Conservation (phyloP, 139 green algal species). For the Micromonas pusilla region DNA sequence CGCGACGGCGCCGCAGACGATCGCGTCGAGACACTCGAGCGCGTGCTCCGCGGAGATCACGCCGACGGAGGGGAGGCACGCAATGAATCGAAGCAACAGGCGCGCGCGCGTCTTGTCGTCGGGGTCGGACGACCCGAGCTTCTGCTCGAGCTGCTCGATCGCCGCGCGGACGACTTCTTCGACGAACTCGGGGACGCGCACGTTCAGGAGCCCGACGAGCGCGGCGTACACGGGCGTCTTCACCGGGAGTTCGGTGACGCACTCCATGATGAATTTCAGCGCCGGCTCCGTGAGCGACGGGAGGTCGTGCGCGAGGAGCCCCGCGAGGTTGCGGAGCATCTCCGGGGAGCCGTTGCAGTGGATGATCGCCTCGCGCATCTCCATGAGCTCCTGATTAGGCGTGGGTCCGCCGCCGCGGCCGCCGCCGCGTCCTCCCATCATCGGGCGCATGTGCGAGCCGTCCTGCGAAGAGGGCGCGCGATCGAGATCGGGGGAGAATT, state of each 20-base stretch:
- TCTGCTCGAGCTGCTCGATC: constrained; percentile 23
- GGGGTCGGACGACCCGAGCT: not conserved
- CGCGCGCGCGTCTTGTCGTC: not conserved
- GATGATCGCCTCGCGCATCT: constrained; percentile 21
- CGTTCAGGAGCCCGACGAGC: constrained; percentile 50
- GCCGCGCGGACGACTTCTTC: constrained; percentile 28
- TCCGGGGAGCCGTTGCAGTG: constrained; percentile 13
- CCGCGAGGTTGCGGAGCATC: not conserved
- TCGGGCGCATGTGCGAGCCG: not conserved
- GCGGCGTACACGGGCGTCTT: constrained; percentile 68
- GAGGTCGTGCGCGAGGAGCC: not conserved
- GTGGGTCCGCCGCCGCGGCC: no score
- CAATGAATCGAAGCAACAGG: constrained; percentile 4
- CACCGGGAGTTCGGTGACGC: constrained; percentile 51
- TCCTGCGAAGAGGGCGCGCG: not conserved
- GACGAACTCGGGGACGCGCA: constrained; percentile 37
- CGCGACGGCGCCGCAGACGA: not conserved
- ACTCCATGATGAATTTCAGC: constrained; percentile 52
- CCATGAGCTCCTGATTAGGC: not conserved
- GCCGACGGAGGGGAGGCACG: not conserved
- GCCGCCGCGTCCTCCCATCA: not conserved
- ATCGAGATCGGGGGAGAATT: not conserved
- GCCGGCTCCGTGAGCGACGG: constrained; percentile 16
- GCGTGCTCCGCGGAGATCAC: not conserved
- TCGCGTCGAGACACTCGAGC: not conserved